Percentiles rank a stretch among this genome's conserved stretches.
phyloP scores from a whole-genome alignment of 345 rosid genomes.

The Eucalyptus grandis region DNA sequence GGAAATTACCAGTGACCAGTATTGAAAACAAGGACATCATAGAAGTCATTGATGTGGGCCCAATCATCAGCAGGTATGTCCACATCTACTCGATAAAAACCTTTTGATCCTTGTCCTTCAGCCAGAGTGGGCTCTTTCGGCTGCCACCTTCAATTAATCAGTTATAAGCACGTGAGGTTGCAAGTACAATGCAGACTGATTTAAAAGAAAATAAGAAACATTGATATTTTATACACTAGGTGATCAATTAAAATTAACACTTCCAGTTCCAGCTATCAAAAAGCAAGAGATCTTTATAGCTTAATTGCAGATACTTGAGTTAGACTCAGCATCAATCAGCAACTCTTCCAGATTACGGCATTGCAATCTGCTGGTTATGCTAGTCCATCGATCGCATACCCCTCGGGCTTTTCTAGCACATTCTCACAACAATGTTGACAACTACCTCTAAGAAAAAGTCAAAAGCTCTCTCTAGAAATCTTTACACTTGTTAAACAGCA shows the following conservation, averaged over 20 bases:
- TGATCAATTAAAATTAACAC: too few species aligned
- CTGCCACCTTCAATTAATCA: constrained; percentile 79
- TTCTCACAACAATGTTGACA: not conserved
- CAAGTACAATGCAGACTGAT: not conserved
- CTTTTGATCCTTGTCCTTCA: constrained; percentile 32
- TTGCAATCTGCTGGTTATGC: not conserved
- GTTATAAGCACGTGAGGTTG: constrained; percentile 30
- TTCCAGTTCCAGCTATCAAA: not conserved
- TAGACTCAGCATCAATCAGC: not conserved
- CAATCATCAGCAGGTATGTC: constrained; percentile 87
- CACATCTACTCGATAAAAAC: constrained; percentile 67
- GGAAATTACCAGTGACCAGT: constrained; percentile 86
- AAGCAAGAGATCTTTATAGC: not conserved
- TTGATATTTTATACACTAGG: too few species aligned
- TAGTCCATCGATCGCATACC: not conserved
- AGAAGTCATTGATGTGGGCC: constrained; percentile 51
- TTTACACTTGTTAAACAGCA: not conserved
- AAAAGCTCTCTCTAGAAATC: not conserved
- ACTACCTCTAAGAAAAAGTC: not conserved
- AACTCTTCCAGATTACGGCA: not conserved
- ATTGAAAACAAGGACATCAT: constrained; percentile 75
- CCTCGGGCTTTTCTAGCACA: not conserved
- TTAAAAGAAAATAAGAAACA: not conserved
- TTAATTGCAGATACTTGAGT: not conserved
- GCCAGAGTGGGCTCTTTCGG: constrained; percentile 20